Percentiles rank a stretch among this genome's conserved stretches.
Evolutionary conservation across 2,329 filamentous ascomycete genomes (phyloP).

Genomic region (Cladosporium sphaerospermum): DNA sequence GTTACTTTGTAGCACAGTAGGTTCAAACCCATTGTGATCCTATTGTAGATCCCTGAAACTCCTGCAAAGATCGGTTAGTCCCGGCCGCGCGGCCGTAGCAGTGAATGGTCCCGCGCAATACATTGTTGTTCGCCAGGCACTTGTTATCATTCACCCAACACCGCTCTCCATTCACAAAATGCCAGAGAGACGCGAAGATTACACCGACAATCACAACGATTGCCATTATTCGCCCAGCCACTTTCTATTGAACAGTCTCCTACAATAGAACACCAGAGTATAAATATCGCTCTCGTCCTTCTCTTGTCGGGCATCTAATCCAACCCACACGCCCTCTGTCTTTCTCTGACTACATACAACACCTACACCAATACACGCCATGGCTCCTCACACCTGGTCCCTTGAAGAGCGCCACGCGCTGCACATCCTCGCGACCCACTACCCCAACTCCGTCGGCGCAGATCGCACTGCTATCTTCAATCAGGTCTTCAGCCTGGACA

Average conservation of each 20-base stretch:
- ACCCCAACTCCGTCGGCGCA: not conserved
- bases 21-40: too few relatives aligned
- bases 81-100: too few relatives aligned
- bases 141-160: too few relatives aligned
- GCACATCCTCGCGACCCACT: slow-evolving; percentile 5
- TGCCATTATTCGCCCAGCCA: not conserved
- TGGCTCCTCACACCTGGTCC: not conserved
- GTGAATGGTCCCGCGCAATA: too few relatives aligned
- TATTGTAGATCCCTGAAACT: too few relatives aligned
- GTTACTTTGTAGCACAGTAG: too few relatives aligned
- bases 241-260: not conserved
- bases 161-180: too few relatives aligned
- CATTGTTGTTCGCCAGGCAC: too few relatives aligned
- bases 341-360: not conserved
- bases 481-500: not conserved
- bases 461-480: slow-evolving; percentile 5
- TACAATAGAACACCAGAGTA: too few relatives aligned
- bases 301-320: not conserved
- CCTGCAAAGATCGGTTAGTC: too few relatives aligned
- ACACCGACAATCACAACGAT: not conserved
- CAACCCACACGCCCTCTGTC: not conserved
- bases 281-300: not conserved
- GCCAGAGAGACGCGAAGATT: not conserved
- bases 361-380: not conserved
- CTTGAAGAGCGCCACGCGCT: not conserved